Percentiles rank a stretch among this genome's conserved stretches.
Conservation (phyloP, 177 flowering plant species). For the Vitis hybrid region DNA sequence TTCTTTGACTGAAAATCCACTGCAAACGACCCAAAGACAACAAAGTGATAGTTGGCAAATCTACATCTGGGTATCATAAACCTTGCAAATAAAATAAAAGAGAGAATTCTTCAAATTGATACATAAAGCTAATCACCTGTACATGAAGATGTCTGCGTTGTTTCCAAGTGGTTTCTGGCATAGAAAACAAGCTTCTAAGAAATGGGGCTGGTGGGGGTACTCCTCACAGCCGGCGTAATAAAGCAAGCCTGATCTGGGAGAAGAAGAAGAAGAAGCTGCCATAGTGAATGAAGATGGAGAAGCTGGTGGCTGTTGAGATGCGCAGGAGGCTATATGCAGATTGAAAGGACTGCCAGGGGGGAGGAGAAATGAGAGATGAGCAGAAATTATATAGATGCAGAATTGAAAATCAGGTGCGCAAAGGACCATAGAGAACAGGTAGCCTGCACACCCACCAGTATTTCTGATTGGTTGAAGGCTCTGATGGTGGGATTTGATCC, state of each 20-base stretch:
- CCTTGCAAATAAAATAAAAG: neutral
- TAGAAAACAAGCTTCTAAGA: conserved; percentile 52
- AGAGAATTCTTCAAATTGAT: neutral
- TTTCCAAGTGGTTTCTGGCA: conserved; percentile 42
- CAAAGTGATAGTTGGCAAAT: too few species aligned
- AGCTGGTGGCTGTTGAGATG: neutral
- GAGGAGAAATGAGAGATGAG: neutral
- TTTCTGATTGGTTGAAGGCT: neutral
- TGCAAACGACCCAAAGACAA: too few species aligned
- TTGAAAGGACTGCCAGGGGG: neutral
- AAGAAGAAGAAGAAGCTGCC: conserved; percentile 10
- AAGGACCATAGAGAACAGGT: neutral
- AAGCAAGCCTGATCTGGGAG: conserved; percentile 6
- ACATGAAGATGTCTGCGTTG: conserved; percentile 62
- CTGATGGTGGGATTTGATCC: neutral
- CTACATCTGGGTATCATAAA: too few species aligned
- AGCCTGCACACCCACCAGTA: neutral
- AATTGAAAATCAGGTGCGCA: conserved; percentile 2
- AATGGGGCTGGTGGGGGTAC: conserved; percentile 32
- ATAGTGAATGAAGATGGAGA: neutral
- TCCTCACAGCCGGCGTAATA: conserved; percentile 22
- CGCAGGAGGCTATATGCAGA: neutral
- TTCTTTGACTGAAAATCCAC: too few species aligned
- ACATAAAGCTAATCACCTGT: conserved; percentile 36
- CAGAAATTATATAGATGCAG: neutral